phyloP scores from a whole-genome alignment of 768 basidiomycete species.

The Suillus decipiens region DNA sequence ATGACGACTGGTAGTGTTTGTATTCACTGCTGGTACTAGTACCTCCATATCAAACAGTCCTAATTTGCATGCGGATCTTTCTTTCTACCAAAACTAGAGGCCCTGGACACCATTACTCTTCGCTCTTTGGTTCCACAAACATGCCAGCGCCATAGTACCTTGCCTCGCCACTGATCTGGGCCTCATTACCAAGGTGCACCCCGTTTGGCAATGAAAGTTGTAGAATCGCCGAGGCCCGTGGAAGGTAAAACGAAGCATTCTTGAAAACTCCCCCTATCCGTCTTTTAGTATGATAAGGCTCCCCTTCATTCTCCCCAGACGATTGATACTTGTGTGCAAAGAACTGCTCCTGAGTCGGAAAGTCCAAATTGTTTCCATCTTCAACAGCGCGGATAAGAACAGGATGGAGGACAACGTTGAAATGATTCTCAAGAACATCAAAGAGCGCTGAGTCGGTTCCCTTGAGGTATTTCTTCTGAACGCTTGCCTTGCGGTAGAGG shows the following conservation, averaged over 20 bases:
- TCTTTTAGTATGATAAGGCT: not conserved
- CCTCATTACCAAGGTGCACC: not conserved
- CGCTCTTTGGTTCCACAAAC: not conserved
- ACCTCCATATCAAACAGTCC: not conserved
- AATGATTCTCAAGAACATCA: not conserved
- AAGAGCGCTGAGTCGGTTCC: not conserved
- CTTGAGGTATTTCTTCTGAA: not conserved
- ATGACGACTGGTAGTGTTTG: not conserved
- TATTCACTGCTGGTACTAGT: not conserved
- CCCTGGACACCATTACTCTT: not conserved
- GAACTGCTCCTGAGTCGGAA: not conserved
- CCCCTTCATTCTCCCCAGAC: not conserved
- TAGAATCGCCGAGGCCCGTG: not conserved
- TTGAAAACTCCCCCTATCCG: not conserved
- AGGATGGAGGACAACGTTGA: not conserved
- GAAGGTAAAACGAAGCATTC: not conserved
- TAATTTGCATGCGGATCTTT: not conserved
- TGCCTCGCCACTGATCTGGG: not conserved
- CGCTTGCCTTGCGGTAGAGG: not conserved
- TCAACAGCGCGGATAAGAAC: not conserved
- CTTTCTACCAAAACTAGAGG: not conserved
- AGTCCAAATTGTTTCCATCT: not conserved
- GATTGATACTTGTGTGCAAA: not conserved
- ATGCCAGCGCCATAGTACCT: constrained; percentile 2
- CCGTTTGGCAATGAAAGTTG: not conserved